Evolutionary conservation across 177 flowering plant genomes (phyloP).

Genomic region (Vitis hybrid): DNA sequence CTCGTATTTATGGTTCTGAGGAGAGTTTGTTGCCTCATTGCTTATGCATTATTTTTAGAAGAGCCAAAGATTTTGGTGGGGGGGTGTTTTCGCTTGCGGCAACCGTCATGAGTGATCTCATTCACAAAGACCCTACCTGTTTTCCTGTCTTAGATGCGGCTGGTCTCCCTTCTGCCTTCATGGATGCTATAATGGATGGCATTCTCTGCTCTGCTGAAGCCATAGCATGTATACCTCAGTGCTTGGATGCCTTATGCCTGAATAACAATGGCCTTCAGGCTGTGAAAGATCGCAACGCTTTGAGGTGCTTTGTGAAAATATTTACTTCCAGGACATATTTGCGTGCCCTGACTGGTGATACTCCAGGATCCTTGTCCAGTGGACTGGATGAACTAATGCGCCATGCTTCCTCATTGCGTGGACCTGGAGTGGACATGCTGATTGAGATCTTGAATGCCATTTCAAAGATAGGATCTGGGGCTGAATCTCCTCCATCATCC

Average conservation of each 20-base stretch:
- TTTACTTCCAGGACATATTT: slow-evolving; percentile 78
- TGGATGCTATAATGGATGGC: slow-evolving; percentile 89
- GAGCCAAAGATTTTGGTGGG: slow-evolving; percentile 95
- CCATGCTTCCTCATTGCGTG: slow-evolving; percentile 80
- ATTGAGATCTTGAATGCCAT: slow-evolving; percentile 74
- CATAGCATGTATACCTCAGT: slow-evolving; percentile 85
- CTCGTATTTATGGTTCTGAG: slow-evolving; percentile 71
- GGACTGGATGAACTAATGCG: slow-evolving; percentile 93
- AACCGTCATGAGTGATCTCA: slow-evolving; percentile 94
- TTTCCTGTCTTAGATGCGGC: slow-evolving; percentile 80
- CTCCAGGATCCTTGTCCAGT: slow-evolving; percentile 77
- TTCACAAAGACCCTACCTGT: slow-evolving; percentile 91
- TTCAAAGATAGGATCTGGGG: slow-evolving; percentile 62
- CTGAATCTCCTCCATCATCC: slow-evolving; percentile 39
- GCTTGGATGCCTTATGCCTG: slow-evolving; percentile 91
- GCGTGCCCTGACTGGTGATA: slow-evolving; percentile 75
- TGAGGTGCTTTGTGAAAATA: slow-evolving; percentile 86
- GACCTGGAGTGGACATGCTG: slow-evolving; percentile 80
- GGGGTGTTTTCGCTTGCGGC: slow-evolving; percentile 95
- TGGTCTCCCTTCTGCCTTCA: slow-evolving; percentile 76
- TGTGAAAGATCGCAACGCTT: slow-evolving; percentile 81
- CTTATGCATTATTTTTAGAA: slow-evolving; percentile 66
- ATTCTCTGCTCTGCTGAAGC: slow-evolving; percentile 85
- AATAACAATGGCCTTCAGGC: slow-evolving; percentile 84
- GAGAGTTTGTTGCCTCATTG: slow-evolving; percentile 85